phyloP scores from a whole-genome alignment of 1,139 yeast species.

The Geotrichum candidum region DNA sequence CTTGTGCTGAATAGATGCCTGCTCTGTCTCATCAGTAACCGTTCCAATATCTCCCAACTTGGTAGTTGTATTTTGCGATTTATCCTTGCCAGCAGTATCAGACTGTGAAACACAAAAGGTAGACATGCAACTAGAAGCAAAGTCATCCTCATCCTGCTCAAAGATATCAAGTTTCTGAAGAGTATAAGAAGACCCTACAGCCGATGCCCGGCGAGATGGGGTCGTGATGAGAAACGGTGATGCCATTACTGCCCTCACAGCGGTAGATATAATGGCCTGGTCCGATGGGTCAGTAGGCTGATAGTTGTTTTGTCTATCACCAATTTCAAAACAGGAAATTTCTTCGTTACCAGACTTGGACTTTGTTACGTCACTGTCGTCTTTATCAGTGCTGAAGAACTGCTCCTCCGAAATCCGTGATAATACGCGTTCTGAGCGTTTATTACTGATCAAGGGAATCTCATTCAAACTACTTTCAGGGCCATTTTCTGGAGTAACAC shows the following conservation, averaged over 20 bases:
- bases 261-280: neutral
- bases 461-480: neutral
- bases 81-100: neutral
- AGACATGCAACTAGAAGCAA: neutral
- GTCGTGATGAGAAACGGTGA: neutral
- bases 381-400: neutral
- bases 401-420: constrained; percentile 17
- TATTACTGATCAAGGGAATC: neutral
- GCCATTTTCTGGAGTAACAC: neutral
- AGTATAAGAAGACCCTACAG: neutral
- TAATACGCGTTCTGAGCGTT: constrained; percentile 13
- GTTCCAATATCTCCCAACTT: neutral
- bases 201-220: neutral
- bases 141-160: neutral
- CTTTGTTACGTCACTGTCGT: neutral
- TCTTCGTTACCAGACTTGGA: neutral
- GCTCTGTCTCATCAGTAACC: neutral
- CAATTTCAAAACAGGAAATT: neutral
- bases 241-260: neutral
- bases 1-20: neutral
- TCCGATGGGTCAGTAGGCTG: neutral
- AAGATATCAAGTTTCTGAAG: neutral
- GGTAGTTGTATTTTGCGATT: neutral
- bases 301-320: neutral
- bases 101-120: neutral